These are phyloP conservation scores for Rhytidiadelphus loreus DNA, from an alignment of 225 moss, liverwort and hornwort species.

Conservation along the genomic window DNA sequence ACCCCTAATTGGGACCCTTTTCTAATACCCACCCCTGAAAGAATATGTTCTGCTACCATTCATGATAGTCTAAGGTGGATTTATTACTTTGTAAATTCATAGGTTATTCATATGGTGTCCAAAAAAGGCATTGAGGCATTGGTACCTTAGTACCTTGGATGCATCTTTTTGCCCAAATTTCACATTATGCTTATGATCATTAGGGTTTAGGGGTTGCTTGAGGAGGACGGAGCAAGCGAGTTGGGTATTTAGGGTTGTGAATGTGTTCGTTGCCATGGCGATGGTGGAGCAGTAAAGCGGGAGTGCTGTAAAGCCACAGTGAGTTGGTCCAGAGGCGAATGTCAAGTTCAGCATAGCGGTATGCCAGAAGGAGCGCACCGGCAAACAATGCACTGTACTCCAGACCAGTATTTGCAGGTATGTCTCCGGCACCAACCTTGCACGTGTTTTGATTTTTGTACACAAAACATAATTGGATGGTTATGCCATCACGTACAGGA, in stretches of 20 bases:
- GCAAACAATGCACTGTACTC: neutral
- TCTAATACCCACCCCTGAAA: too few relatives aligned
- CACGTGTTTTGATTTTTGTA: neutral
- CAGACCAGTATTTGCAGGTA: neutral
- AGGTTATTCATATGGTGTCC: too few relatives aligned
- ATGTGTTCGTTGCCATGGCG: neutral
- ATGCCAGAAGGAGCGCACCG: neutral
- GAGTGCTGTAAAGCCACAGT: neutral
- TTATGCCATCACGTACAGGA: neutral
- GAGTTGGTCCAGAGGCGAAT: neutral
- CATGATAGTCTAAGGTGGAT: too few relatives aligned
- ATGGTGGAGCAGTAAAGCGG: neutral
- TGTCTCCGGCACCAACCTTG: neutral
- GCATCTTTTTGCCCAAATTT: too few relatives aligned
- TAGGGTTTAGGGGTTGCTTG: neutral
- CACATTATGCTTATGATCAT: neutral
- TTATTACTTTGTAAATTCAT: too few relatives aligned
- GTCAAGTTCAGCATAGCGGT: neutral
- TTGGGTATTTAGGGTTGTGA: neutral
- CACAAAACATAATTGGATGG: neutral
- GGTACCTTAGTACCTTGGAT: neutral
- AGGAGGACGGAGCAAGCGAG: neutral
- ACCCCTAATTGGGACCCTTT: too few relatives aligned
- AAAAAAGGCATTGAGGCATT: neutral
- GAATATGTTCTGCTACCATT: too few relatives aligned